Evolutionary conservation across 345 rosid genomes (phyloP), one percentile per base, ranked within the genome.

Genomic region (Nephelium lappaceum): DNA sequence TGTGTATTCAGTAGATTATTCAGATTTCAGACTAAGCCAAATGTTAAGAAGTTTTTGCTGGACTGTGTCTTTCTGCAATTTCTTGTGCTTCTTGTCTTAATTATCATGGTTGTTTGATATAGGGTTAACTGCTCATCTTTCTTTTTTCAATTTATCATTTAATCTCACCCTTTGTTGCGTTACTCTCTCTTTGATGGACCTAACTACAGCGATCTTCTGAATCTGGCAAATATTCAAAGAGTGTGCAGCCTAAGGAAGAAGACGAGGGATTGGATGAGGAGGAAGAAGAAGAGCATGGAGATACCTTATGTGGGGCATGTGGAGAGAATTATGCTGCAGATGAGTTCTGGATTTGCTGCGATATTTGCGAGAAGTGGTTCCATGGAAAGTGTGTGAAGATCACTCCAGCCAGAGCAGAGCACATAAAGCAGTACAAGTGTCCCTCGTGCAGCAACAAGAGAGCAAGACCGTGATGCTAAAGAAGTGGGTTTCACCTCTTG

Each of bases 311-410:
- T 38, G 95, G 98, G 61, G 97, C 94, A 15, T 93, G 98, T 55
- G 97, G 93, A 60, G 91, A 91, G 81, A 88, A 92, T 81, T 92
- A 93, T 75, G 93, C 81, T 11, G 39, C 90, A 8, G 95, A 92
- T 76, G 97, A 93, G 78, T 93, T 92, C 82, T 93, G 98, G 97
- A 93, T 93, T 72, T 87, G 91, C 67, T 93, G 98, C 5, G 98
- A 93, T 80, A 73, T 85, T 27, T 93, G 98, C 38, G 98, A 93
- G 85, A 88, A 83, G 83, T 93, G 98, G 98, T 93, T 93, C 81
- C 97, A 92, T 45, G 97, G 97, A 16, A 86, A 85, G 82, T 93
- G 98, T 57, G 96, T 93, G 73, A 93, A 93, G 88, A 87, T 93
- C 36, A 93, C 98, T 60, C 95, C 98, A 21, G 91, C 98, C 45